Evolutionary conservation across 768 basidiomycete genomes (phyloP), one percentile per base, ranked within the genome.

Genomic region (Trametes maxima): DNA sequence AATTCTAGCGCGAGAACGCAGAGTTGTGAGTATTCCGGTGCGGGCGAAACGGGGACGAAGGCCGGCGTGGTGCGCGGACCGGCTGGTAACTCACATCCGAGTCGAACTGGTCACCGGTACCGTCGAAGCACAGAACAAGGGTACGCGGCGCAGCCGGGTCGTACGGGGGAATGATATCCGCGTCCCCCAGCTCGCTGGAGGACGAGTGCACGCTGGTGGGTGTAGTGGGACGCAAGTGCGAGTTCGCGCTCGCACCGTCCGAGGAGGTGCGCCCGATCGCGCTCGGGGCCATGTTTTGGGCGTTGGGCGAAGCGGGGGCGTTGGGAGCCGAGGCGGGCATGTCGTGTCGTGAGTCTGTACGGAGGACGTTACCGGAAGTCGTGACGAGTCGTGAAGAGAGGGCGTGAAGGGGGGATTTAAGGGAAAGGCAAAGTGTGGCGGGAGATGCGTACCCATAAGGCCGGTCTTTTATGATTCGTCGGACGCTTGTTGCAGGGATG

Each of bases 91-190:
- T 39, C 59, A 88, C 88, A 64, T 89, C 86, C 22, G 78, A 69
- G 64, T 88, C 86, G 64, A 90, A 90, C 66, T 88, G 84, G 71
- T 88, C 85, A 1, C 85, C 85, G 57, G 73, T 72, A 17, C 72
- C 86, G 65, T 91, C 90, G 64, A 91, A 91, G 69, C 89, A 91
- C 1, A 91, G 78, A 1, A 91, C 80, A 0, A 89, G 64, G 0
- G 85, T 87, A n/a, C 88, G 76, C 17, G 57, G 53, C 7, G 62
- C 57, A 5, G 56, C 44, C 5, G 60, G 63, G 5, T 63, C 47
- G 28, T 60, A 59, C 0, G 72, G 67, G 0, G 72, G 71, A 28
- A 73, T 64, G 45, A 70, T 63, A n/a, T 63, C 52, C 21, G 45
- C 19, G 46, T 69, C 65, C 40, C 57, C 56, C 22, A 48, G 37